Evolutionary conservation across 2,329 filamentous ascomycete genomes (phyloP).

Genomic region (Colletotrichum eremochloae): DNA sequence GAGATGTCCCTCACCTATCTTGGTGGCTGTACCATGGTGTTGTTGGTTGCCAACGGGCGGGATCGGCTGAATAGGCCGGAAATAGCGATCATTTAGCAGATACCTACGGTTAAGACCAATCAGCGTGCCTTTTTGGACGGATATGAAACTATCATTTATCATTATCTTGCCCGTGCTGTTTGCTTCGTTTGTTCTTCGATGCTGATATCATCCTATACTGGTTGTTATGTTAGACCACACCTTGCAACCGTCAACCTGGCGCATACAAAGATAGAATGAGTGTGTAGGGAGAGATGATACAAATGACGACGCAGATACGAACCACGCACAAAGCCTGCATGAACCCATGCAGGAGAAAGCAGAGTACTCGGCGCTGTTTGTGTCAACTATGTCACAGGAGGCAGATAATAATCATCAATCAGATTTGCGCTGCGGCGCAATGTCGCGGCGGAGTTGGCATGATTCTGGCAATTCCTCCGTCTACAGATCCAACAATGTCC

Average conservation of each 20-base stretch:
- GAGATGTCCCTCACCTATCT: neutral
- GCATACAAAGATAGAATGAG: neutral
- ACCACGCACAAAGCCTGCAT: neutral
- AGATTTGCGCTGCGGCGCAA: neutral
- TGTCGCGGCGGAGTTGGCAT: neutral
- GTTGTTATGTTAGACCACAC: too few relatives aligned
- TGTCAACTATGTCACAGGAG: neutral
- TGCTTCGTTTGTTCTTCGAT: neutral
- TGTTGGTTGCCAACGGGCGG: neutral
- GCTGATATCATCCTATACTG: neutral
- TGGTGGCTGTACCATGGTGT: neutral
- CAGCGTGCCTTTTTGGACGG: too few relatives aligned
- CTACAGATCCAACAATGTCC: neutral
- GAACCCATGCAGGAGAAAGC: neutral
- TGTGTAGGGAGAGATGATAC: neutral
- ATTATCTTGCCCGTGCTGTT: neutral
- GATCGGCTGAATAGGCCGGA: neutral
- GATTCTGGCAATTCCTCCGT: neutral
- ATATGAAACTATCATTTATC: neutral
- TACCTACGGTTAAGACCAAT: too few relatives aligned
- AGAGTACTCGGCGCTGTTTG: neutral
- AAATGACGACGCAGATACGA: neutral
- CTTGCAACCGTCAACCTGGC: neutral
- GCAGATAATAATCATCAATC: slow-evolving; percentile 1
- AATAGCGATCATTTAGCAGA: neutral